These are phyloP conservation scores for Neotropicomus parvogracilis DNA, from an alignment of 1,284 basidiomycete species.

Conservation along the genomic window DNA sequence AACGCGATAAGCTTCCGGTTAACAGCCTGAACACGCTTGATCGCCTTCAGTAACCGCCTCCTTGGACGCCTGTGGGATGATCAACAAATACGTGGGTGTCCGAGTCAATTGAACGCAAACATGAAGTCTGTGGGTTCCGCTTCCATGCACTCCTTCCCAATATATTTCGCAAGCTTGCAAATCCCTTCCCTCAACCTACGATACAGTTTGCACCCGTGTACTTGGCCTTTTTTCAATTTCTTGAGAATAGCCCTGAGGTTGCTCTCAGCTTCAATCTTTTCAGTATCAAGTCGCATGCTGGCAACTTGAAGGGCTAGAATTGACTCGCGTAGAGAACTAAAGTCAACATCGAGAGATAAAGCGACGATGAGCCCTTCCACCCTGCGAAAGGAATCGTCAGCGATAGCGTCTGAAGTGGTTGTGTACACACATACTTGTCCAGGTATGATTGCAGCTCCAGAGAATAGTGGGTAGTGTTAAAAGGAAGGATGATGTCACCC, in stretches of 20 bases:
- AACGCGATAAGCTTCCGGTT: conserved; percentile 62
- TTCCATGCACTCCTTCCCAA: conserved; percentile 24
- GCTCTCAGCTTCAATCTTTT: conserved; percentile 42
- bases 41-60: conserved; percentile 41
- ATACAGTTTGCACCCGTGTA: conserved; percentile 7
- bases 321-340: conserved; percentile 39
- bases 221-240: conserved; percentile 25
- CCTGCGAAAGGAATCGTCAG: conserved; percentile 20
- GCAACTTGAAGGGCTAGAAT: conserved; percentile 50
- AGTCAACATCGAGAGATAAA: conserved; percentile 30
- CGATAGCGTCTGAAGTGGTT: background rate
- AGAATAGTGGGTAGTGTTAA: conserved; percentile 76
- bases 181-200: conserved; percentile 24
- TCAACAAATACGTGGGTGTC: conserved; percentile 4
- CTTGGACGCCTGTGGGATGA: conserved; percentile 17
- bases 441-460: conserved; percentile 49
- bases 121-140: background rate
- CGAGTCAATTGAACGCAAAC: conserved; percentile 18
- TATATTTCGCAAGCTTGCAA: conserved; percentile 32
- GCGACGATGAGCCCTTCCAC: conserved; percentile 30
- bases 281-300: conserved; percentile 52
- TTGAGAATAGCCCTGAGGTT: conserved; percentile 36
- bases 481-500: conserved; percentile 56
- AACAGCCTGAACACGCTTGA: conserved; percentile 47
- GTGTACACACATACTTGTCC: conserved; percentile 33